A percentile compares a stretch with the other conserved stretches of the same genome.
Conservation (phyloP, 176 grass and related monocot species). For the Ensete ventricosum region DNA sequence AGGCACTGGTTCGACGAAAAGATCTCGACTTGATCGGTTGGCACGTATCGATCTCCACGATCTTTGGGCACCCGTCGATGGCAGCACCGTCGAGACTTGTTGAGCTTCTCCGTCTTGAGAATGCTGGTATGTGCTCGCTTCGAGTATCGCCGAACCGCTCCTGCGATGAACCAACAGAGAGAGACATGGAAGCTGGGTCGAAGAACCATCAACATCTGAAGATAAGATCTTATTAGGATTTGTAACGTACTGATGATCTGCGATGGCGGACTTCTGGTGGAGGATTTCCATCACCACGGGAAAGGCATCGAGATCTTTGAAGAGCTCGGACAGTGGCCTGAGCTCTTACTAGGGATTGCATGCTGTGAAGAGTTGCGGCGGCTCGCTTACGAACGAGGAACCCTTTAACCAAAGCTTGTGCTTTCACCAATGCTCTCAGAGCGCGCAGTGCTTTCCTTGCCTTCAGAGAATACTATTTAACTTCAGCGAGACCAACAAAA, state of each 20-base stretch:
- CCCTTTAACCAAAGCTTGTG: slow-evolving; percentile 74
- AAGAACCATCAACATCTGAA: background rate
- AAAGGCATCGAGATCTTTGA: slow-evolving; percentile 28
- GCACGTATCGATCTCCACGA: slow-evolving; percentile 80
- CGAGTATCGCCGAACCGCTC: slow-evolving; percentile 30
- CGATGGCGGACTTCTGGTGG: slow-evolving; percentile 37
- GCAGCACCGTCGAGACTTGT: background rate
- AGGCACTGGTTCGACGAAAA: background rate
- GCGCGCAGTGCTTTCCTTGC: slow-evolving; percentile 83
- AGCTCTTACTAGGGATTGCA: slow-evolving; percentile 75
- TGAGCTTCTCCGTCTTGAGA: slow-evolving; percentile 31
- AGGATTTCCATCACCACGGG: slow-evolving; percentile 22
- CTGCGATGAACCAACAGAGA: slow-evolving; percentile 24
- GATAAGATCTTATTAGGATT: background rate
- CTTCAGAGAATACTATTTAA: slow-evolving; percentile 8
- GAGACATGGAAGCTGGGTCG: background rate
- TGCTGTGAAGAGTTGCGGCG: slow-evolving; percentile 56
- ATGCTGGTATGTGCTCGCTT: slow-evolving; percentile 39
- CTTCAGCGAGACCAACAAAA: too few relatives aligned
- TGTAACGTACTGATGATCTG: slow-evolving; percentile 44
- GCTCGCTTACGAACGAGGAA: slow-evolving; percentile 74
- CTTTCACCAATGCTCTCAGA: slow-evolving; percentile 77
- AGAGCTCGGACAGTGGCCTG: slow-evolving; percentile 64
- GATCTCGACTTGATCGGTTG: slow-evolving; percentile 22
- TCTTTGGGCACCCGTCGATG: slow-evolving; percentile 48